Conservation (phyloP, 148 eudicot genomes). For the Tetragonia tetragonoides region DNA sequence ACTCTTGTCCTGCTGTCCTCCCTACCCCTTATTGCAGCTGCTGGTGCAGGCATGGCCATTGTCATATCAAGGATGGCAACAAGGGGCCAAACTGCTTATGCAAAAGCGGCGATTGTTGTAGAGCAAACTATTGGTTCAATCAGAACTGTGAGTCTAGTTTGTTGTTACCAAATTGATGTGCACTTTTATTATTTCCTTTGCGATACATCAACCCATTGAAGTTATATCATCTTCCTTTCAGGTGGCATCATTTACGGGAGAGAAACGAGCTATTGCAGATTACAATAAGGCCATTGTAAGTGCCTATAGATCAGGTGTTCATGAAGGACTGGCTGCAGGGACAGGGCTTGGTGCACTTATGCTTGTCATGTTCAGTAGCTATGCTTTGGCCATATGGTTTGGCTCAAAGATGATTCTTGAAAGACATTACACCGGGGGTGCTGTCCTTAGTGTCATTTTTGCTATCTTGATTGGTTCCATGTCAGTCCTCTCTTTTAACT, state of each 20-base stretch:
- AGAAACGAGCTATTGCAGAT: slow-evolving; percentile 39
- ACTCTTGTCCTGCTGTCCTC: slow-evolving; percentile 59
- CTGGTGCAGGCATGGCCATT: slow-evolving; percentile 49
- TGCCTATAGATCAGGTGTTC: slow-evolving; percentile 45
- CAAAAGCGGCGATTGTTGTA: slow-evolving; percentile 66
- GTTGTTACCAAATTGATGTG: not conserved
- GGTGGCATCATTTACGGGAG: slow-evolving; percentile 58
- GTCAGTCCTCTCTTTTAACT: slow-evolving; percentile 22
- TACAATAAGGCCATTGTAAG: slow-evolving; percentile 32
- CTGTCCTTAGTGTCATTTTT: slow-evolving; percentile 36
- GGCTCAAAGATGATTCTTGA: slow-evolving; percentile 44
- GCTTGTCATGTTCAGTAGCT: slow-evolving; percentile 34
- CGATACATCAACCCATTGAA: not conserved
- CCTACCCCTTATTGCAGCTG: slow-evolving; percentile 50
- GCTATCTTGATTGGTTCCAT: slow-evolving; percentile 42
- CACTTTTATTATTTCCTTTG: not conserved
- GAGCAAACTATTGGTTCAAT: slow-evolving; percentile 80
- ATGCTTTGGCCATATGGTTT: slow-evolving; percentile 51
- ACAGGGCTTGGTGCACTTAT: slow-evolving; percentile 36
- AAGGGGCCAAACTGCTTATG: slow-evolving; percentile 57
- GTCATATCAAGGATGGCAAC: slow-evolving; percentile 53
- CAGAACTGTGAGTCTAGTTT: slow-evolving; percentile 50
- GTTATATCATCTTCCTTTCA: not conserved
- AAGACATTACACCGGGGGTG: slow-evolving; percentile 39
- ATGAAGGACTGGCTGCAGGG: slow-evolving; percentile 47